Percentiles rank a stretch among this genome's conserved stretches.
phyloP scores from a whole-genome alignment of 2,329 filamentous ascomycete genomes.

The Ceratocystis harringtonii region DNA sequence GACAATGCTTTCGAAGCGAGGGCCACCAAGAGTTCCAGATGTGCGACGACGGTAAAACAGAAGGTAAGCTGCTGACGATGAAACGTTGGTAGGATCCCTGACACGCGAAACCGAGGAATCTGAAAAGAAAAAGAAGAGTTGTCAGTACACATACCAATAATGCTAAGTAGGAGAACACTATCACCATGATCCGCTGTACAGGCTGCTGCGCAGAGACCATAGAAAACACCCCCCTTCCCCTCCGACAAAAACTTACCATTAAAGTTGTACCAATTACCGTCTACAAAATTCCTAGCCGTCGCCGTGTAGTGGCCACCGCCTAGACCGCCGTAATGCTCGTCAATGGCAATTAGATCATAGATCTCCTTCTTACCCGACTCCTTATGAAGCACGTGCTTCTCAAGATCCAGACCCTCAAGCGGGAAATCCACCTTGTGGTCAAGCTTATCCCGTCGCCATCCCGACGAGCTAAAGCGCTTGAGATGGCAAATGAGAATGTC shows the following conservation, averaged over 20 bases:
- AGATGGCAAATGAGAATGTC: conserved; percentile 91
- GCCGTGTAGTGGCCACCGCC: conserved; percentile 95
- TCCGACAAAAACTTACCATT: conserved; percentile 51
- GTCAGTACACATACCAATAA: not conserved
- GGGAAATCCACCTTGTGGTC: conserved; percentile 87
- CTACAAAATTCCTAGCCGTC: conserved; percentile 80
- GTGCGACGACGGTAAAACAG: conserved; percentile 90
- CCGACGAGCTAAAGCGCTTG: conserved; percentile 82
- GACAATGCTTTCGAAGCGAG: conserved; percentile 55
- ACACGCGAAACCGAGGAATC: conserved; percentile 58
- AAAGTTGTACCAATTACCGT: conserved; percentile 86
- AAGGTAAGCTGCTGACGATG: conserved; percentile 72
- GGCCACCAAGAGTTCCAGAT: conserved; percentile 53
- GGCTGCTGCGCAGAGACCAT: not conserved
- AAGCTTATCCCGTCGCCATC: conserved; percentile 75
- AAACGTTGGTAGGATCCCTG: conserved; percentile 44
- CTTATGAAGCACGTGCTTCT: conserved; percentile 59
- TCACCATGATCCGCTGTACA: not conserved
- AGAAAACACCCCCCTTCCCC: not conserved
- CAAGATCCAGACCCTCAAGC: conserved; percentile 71
- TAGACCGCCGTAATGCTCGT: conserved; percentile 87
- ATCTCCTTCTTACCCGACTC: conserved; percentile 68
- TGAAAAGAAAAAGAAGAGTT: conserved; percentile 25
- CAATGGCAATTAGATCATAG: conserved; percentile 89
- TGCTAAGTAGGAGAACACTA: not conserved